These are phyloP conservation scores for Hyaloperonospora brassicae DNA, from an alignment of 352 stramenopile species.

Conservation along the genomic window DNA sequence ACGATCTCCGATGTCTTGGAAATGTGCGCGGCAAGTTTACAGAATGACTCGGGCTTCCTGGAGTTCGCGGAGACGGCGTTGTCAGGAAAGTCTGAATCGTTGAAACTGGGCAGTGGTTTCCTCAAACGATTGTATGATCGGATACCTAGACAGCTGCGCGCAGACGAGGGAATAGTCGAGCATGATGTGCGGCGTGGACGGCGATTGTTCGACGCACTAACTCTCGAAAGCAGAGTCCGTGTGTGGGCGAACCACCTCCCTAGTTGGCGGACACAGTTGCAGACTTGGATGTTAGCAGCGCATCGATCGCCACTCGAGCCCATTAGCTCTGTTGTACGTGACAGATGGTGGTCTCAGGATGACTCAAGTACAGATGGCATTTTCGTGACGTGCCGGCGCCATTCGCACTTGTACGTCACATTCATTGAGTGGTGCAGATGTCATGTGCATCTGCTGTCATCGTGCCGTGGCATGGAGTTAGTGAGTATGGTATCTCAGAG, in stretches of 20 bases:
- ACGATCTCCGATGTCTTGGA: constrained; percentile 24
- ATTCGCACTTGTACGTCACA: constrained; percentile 36
- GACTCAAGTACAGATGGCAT: background rate
- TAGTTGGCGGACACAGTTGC: constrained; percentile 32
- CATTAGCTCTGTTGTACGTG: constrained; percentile 15
- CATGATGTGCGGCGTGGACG: background rate
- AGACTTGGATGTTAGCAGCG: constrained; percentile 33
- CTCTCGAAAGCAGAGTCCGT: constrained; percentile 15
- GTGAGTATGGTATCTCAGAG: constrained; percentile 23
- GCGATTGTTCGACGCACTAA: constrained; percentile 26
- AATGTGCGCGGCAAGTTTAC: constrained; percentile 16
- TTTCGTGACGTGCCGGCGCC: constrained; percentile 12
- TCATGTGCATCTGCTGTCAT: constrained; percentile 28
- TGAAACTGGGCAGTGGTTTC: constrained; percentile 19
- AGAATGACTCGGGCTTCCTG: constrained; percentile 27
- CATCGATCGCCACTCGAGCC: constrained; percentile 27
- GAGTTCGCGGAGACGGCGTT: constrained; percentile 22
- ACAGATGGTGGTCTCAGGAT: constrained; percentile 4
- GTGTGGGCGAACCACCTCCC: constrained; percentile 40
- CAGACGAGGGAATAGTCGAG: background rate
- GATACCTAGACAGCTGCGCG: background rate
- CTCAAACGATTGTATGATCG: constrained; percentile 23
- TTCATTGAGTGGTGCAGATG: constrained; percentile 31
- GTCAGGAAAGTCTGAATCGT: constrained; percentile 11
- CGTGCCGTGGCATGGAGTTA: constrained; percentile 33